Evolutionary conservation across 176 grass and related monocot genomes (phyloP), one percentile per base, ranked within the genome.

Genomic region (Pontederia crassipes): DNA sequence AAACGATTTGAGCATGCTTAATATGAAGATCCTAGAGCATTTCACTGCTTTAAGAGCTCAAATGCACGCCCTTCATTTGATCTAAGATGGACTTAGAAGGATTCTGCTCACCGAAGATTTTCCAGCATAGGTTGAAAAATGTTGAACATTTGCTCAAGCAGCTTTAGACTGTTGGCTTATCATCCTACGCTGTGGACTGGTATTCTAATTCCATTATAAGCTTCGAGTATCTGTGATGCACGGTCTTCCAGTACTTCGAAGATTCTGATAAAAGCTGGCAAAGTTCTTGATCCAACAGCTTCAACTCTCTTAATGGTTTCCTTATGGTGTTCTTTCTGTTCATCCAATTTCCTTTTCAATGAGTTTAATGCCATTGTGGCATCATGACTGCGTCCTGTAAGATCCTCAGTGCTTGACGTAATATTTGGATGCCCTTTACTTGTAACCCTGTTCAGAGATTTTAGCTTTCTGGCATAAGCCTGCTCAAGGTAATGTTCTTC

Each of bases 251-350:
- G 74, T 45, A 82, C 76, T 75, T 98, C 50, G 53, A 98, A 65
- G 53, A 75, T 40, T 46, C 84, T 84, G 59, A 80, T 40, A 66
- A 98, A 81, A 45, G 81, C 87, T 12, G 70, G 85, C 28, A 98
- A 66, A 46, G 75, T 80, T 17, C 58, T 74, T 49, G 79, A 85
- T 11, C 81, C 88, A 27, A 69, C 59, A 46, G 72, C 24, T 75
- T 92, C 64, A 10, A 53, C 64, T 49, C 80, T 74, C 40, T 59
- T 70, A 52, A 89, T 12, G 14, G 71, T 60, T 68, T 83, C 82
- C 28, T 66, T 73, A 54, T 89, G 84, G 10, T 8, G 77, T 14
- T 46, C 18, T 74, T 61, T 85, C 82, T 86, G 81, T 13, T 86
- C 72, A 16, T 92, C 74, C 71, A 72, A 70, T 66, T 62, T 83